phyloP scores from a whole-genome alignment of 164 flowering plant genomes.

The Aristolochia californica region DNA sequence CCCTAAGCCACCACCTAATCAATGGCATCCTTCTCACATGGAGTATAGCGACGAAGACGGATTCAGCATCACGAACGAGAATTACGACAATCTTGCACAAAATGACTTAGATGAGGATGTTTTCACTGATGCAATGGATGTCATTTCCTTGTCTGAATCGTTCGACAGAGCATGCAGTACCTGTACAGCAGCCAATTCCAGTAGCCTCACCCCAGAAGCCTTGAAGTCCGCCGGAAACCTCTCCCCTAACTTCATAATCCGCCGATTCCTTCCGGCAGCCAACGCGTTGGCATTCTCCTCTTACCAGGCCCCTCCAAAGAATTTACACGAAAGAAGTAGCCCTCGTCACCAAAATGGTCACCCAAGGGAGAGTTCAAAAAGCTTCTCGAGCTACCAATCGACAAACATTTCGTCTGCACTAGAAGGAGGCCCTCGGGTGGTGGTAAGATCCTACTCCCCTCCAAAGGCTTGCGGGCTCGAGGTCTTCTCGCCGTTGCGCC shows the following conservation, averaged over 20 bases:
- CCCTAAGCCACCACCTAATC: conserved; percentile 38
- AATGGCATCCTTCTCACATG: conserved; percentile 13
- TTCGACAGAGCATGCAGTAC: conserved; percentile 4
- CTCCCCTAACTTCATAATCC: conserved; percentile 49
- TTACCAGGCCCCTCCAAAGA: conserved; percentile 3
- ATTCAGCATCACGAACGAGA: background rate
- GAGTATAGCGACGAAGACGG: background rate
- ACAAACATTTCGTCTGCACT: background rate
- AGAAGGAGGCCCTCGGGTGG: background rate
- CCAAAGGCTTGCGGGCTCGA: conserved; percentile 41
- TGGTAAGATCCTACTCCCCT: conserved; percentile 5
- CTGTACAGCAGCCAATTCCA: conserved; percentile 3
- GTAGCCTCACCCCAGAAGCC: conserved; percentile 17
- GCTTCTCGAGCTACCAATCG: background rate
- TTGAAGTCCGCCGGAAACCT: conserved; percentile 7
- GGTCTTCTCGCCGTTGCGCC: conserved; percentile 35
- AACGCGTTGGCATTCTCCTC: conserved; percentile 43
- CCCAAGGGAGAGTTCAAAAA: background rate
- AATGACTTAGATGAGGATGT: conserved; percentile 15
- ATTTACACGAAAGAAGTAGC: background rate
- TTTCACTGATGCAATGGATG: conserved; percentile 43
- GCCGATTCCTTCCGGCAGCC: conserved; percentile 59
- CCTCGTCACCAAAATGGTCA: background rate
- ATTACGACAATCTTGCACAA: conserved; percentile 10
- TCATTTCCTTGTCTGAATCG: conserved; percentile 41